A percentile compares a stretch with the other conserved stretches of the same genome.
Conservation (phyloP, 2,329 filamentous ascomycete genomes). For the Davidsoniella virescens region DNA sequence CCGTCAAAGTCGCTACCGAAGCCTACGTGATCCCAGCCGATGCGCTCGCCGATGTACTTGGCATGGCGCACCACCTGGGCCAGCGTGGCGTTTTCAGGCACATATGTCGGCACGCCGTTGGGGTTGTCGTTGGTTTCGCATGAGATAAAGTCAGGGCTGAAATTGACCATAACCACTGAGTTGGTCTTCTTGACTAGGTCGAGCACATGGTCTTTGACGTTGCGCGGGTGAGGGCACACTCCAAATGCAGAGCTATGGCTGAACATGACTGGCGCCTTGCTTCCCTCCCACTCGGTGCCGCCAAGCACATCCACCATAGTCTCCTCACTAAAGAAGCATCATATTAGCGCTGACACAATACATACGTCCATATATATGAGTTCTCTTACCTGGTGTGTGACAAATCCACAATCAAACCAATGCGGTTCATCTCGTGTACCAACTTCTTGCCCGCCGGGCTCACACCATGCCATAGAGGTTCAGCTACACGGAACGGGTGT, state of each 20-base stretch:
- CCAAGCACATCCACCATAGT: slow-evolving; percentile 75
- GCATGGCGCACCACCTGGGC: slow-evolving; percentile 68
- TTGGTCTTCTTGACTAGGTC: slow-evolving; percentile 55
- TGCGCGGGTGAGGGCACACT: slow-evolving; percentile 75
- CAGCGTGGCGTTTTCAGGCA: slow-evolving; percentile 54
- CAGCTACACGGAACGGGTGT: slow-evolving; percentile 30
- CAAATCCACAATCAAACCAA: slow-evolving; percentile 89
- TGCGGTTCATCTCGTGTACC: slow-evolving; percentile 78
- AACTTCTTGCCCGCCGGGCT: slow-evolving; percentile 52
- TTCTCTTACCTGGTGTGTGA: slow-evolving; percentile 40
- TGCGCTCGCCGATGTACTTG: slow-evolving; percentile 60
- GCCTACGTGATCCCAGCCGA: slow-evolving; percentile 79
- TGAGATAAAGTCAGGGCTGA: slow-evolving; percentile 66
- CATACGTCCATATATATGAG: background rate
- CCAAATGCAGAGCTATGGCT: slow-evolving; percentile 71
- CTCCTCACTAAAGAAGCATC: slow-evolving; percentile 35
- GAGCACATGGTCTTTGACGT: slow-evolving; percentile 74
- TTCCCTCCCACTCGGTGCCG: slow-evolving; percentile 48
- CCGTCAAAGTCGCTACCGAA: slow-evolving; percentile 84
- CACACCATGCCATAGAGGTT: slow-evolving; percentile 54
- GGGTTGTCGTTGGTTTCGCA: slow-evolving; percentile 44
- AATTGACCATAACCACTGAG: slow-evolving; percentile 83
- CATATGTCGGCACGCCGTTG: slow-evolving; percentile 51
- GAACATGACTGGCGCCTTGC: slow-evolving; percentile 70
- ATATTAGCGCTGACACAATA: background rate